A percentile compares a stretch with the other conserved stretches of the same genome.
phyloP scores from a whole-genome alignment of 352 stramenopile genomes.

The Globisporangium yorkense region DNA sequence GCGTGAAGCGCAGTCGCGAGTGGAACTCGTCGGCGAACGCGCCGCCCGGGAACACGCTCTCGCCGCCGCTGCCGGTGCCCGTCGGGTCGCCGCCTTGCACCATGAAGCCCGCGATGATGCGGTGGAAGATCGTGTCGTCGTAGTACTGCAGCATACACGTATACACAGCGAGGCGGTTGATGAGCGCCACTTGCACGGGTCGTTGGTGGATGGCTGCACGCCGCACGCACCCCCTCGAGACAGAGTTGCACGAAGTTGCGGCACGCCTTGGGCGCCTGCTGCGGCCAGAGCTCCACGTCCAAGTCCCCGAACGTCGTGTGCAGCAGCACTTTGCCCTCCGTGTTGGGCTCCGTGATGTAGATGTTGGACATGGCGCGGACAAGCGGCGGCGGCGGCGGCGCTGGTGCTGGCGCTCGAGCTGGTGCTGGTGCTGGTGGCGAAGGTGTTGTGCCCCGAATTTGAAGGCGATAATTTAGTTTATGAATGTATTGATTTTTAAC shows the following conservation, averaged over 20 bases:
- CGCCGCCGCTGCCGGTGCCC: conserved; percentile 74
- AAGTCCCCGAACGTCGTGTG: conserved; percentile 96
- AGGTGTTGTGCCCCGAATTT: too few relatives aligned
- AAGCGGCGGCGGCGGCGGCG: neutral
- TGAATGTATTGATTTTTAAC: neutral
- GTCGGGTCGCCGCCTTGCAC: conserved; percentile 93
- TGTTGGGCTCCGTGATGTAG: conserved; percentile 95
- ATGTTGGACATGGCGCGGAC: conserved; percentile 91
- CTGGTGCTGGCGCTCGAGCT: neutral
- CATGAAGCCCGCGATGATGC: conserved; percentile 94
- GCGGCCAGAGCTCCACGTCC: conserved; percentile 96
- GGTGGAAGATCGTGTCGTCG: conserved; percentile 94
- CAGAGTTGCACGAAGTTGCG: conserved; percentile 93
- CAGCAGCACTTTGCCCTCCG: conserved; percentile 94
- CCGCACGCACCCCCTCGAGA: conserved; percentile 55
- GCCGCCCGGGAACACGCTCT: conserved; percentile 59
- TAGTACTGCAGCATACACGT: conserved; percentile 81
- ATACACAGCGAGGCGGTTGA: neutral
- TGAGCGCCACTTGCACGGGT: neutral
- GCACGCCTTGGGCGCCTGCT: conserved; percentile 94
- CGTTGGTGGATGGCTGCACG: too few relatives aligned
- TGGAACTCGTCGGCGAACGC: conserved; percentile 92
- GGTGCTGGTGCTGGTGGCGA: neutral
- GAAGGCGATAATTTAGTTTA: too few relatives aligned
- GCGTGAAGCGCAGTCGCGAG: conserved; percentile 93